Evolutionary conservation across 2,329 filamentous ascomycete species (phyloP).

Genomic region (Fusarium agapanthi): DNA sequence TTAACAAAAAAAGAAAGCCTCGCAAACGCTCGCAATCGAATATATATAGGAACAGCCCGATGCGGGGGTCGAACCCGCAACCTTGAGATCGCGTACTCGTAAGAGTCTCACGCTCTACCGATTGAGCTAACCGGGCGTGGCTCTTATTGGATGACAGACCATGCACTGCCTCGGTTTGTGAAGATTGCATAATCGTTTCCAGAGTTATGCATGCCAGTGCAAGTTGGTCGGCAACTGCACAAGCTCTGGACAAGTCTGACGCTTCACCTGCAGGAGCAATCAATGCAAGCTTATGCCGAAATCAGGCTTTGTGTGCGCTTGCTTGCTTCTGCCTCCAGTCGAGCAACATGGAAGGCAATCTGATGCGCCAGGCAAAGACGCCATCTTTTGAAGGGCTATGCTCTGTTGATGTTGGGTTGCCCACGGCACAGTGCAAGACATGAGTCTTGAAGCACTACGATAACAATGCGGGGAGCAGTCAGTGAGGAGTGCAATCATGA

Average conservation of each 20-base stretch:
- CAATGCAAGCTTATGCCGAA: neutral
- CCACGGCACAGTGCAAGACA: accelerated
- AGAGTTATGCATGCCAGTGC: neutral
- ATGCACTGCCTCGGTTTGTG: neutral
- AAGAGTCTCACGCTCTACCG: constrained; percentile 75
- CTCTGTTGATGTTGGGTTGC: neutral
- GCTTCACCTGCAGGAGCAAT: neutral
- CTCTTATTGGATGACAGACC: constrained; percentile 15
- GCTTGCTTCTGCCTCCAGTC: neutral
- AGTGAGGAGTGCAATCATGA: no score
- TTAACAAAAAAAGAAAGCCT: constrained; percentile 1
- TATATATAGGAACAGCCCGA: constrained; percentile 50
- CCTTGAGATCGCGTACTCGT: constrained; percentile 60
- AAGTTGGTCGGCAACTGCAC: neutral
- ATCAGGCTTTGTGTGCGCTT: neutral
- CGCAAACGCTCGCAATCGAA: constrained; percentile 22
- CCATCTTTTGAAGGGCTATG: neutral
- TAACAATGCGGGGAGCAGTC: neutral
- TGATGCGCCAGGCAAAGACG: neutral
- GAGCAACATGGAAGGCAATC: neutral
- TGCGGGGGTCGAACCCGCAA: constrained; percentile 63
- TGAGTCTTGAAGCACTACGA: neutral
- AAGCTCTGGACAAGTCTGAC: neutral
- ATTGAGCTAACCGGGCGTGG: constrained; percentile 50
- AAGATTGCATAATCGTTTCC: accelerated